Conservation (phyloP, 768 basidiomycete species). For the Chiua virens region DNA sequence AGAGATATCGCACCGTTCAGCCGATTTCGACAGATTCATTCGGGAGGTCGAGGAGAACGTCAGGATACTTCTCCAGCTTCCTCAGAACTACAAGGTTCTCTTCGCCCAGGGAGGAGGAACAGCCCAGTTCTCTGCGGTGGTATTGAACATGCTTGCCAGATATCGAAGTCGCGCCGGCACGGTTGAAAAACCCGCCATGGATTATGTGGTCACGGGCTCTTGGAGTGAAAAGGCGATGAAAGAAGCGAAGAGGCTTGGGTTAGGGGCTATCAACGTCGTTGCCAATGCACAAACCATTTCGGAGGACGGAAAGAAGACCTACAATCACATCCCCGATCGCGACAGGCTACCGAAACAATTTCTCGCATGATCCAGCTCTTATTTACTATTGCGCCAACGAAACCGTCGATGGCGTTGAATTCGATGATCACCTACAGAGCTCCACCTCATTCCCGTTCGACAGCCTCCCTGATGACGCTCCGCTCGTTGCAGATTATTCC, state of each 20-base stretch:
- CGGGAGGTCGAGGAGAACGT: constrained; percentile 62
- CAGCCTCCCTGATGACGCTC: constrained; percentile 56
- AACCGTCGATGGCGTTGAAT: constrained; percentile 95
- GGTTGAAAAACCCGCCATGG: constrained; percentile 59
- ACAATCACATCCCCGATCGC: constrained; percentile 78
- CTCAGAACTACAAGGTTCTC: constrained; percentile 79
- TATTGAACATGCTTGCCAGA: constrained; percentile 87
- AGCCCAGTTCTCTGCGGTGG: constrained; percentile 87
- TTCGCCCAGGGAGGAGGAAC: constrained; percentile 96
- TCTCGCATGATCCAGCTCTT: constrained; percentile 80
- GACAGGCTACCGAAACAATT: constrained; percentile 57
- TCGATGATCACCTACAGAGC: constrained; percentile 53
- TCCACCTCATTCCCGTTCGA: constrained; percentile 82
- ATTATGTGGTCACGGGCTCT: constrained; percentile 91
- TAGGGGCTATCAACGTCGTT: constrained; percentile 63
- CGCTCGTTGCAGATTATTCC: constrained; percentile 93
- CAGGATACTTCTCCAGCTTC: constrained; percentile 76
- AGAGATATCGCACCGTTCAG: constrained; percentile 94
- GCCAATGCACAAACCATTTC: constrained; percentile 66
- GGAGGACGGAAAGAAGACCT: constrained; percentile 59
- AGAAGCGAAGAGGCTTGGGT: constrained; percentile 74
- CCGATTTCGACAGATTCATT: constrained; percentile 78
- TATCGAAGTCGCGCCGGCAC: constrained; percentile 70
- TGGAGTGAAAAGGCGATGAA: constrained; percentile 88
- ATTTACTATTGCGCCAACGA: constrained; percentile 99